Base-by-base conservation (phyloP, 2,329 filamentous ascomycete genomes). In the Nothophoma quercina region DNA sequence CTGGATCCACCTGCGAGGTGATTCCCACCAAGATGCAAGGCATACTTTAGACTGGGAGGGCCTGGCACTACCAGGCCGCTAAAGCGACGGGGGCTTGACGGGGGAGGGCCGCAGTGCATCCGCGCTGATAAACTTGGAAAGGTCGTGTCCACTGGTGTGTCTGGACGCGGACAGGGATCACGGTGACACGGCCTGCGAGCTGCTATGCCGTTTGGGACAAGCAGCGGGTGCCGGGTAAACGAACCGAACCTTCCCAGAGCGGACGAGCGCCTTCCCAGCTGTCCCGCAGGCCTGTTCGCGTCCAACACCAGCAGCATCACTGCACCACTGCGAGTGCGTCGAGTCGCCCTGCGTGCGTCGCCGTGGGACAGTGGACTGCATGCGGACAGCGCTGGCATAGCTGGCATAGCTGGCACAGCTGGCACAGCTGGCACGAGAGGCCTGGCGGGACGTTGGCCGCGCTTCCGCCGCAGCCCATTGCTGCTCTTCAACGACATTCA, bases 1-100 rank as follows among this genome's bases (percentile, higher is more conserved):
- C 43, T 48, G 43, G 43, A 36, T 43, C 43, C 50, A 53, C 43
- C 50, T 48, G 50, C 50, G 43, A 38, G 38, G 50, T 53, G 50
- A 48, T 48, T 48, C 50, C n/a, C 38, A 43, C 38, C 38, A 38
- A 41, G 33, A 32, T 44, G 50, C 50, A 53, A 53, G 50, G 50
- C 50, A 53, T 53, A 43, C 43, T 22, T 41, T 47, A 47, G 48
- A n/a, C 42, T 23, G 23, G 35, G 35, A 10, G 46, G 38, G 49
- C 43, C 32, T 45, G 48, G 21, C 21, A 18, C 19, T 40, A 45
- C 40, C 49, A 42, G n/a, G n/a, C n/a, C n/a, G n/a, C n/a, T n/a
- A n/a, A n/a, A n/a, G 35, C 49, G 49, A 46, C 49, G 49, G 48
- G 40, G 35, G 28, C 48, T n/a, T n/a, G n/a, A n/a, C n/a, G n/a